Evolutionary conservation across 257 asterid genomes (phyloP).

Genomic region (Ballota nigra): DNA sequence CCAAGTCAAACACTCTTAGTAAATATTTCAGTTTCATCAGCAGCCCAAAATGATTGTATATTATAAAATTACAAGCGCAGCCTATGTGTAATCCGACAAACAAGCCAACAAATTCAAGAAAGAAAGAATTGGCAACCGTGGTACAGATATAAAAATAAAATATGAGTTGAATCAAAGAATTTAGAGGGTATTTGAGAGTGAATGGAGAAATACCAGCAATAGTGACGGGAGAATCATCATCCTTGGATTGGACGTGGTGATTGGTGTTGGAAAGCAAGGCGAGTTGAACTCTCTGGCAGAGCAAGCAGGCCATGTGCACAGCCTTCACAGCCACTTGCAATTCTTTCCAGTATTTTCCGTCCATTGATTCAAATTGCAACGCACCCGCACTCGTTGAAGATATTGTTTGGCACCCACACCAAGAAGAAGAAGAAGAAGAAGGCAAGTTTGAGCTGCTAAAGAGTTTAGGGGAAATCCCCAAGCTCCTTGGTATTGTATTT

Average conservation of each 20-base stretch:
- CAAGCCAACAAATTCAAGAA: not conserved
- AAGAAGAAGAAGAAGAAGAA: no score
- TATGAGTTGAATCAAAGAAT: no score
- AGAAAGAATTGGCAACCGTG: no score
- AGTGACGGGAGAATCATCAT: slow-evolving; percentile 77
- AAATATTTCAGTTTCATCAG: not conserved
- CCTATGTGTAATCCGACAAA: not conserved
- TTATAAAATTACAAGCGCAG: not conserved
- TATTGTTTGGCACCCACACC: slow-evolving; percentile 15
- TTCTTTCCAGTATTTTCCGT: slow-evolving; percentile 37
- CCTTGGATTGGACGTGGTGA: slow-evolving; percentile 50
- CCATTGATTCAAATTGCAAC: slow-evolving; percentile 26
- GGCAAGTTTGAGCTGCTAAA: no score
- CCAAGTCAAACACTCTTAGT: not conserved
- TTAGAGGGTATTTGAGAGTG: no score
- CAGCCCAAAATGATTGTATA: not conserved
- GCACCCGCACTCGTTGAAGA: slow-evolving; percentile 28
- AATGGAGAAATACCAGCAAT: slow-evolving; percentile 83
- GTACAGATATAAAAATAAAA: not conserved
- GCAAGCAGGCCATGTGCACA: slow-evolving; percentile 75
- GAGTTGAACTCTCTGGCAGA: slow-evolving; percentile 60
- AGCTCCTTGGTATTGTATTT: slow-evolving; percentile 2
- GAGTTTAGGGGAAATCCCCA: slow-evolving; percentile 4
- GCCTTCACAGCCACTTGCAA: slow-evolving; percentile 77
- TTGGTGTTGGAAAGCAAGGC: slow-evolving; percentile 33